Evolutionary conservation across 31 red algal species (phyloP).

Genomic region (Porphyra umbilicalis): DNA sequence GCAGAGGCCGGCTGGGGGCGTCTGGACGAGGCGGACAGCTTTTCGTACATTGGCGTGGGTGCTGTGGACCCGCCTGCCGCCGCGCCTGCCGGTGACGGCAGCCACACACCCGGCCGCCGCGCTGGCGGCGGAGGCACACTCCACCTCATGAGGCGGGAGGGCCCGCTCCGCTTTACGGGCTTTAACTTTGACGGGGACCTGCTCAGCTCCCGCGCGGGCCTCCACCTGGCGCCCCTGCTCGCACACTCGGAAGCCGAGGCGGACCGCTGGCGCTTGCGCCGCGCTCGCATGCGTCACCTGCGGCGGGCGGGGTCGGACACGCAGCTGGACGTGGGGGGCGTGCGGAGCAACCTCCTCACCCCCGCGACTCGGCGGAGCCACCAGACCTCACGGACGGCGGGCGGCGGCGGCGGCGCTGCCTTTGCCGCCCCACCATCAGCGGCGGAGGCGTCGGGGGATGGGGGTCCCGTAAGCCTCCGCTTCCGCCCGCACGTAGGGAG

Average conservation of each 20-base stretch:
- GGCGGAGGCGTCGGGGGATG: neutral
- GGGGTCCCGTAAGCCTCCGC: neutral
- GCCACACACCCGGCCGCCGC: neutral
- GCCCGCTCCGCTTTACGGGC: conserved; percentile 1
- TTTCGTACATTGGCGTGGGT: neutral
- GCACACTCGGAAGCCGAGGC: neutral
- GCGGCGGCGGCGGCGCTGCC: neutral
- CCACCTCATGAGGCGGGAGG: neutral
- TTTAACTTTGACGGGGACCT: conserved; percentile 44
- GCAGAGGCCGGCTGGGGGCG: no score
- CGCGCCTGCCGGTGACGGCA: neutral
- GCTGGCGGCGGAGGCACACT: neutral
- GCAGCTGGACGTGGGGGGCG: conserved; percentile 42
- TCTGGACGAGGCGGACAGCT: no score
- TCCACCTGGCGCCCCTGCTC: neutral
- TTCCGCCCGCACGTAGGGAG: neutral
- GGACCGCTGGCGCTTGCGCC: conserved; percentile 8
- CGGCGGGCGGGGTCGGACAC: conserved; percentile 36
- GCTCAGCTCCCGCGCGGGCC: neutral
- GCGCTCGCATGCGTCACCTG: conserved; percentile 34
- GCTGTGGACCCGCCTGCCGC: neutral
- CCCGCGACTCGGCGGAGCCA: neutral
- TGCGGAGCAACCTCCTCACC: conserved; percentile 4
- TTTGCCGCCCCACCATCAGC: no score
- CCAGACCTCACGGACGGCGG: neutral